phyloP scores from a whole-genome alignment of 148 eudicot genomes.

The Camellia lanceoleosa region DNA sequence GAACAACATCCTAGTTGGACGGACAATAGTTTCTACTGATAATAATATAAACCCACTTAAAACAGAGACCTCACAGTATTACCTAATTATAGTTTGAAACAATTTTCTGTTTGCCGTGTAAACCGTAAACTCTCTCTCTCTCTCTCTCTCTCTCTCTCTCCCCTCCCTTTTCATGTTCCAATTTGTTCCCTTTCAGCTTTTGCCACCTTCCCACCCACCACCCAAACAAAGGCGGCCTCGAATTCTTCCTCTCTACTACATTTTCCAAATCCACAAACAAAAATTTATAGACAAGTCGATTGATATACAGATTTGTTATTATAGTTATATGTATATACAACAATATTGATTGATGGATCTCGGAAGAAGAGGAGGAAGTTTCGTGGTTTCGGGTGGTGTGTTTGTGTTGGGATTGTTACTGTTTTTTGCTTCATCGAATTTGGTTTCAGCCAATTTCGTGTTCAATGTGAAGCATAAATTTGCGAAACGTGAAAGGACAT shows the following conservation, averaged over 20 bases:
- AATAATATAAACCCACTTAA: too few relatives aligned
- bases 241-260: not conserved
- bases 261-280: not conserved
- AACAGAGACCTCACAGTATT: too few relatives aligned
- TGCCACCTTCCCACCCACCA: not conserved
- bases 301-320: not conserved
- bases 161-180: not conserved
- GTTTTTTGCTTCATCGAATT: conserved; percentile 1
- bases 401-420: conserved; percentile 20
- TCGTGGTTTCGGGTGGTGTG: conserved; percentile 21
- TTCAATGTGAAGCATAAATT: conserved; percentile 61
- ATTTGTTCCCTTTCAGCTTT: not conserved
- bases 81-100: too few relatives aligned
- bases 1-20: too few relatives aligned
- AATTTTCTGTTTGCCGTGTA: too few relatives aligned
- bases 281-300: too few relatives aligned
- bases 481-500: conserved; percentile 30
- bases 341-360: conserved; percentile 23
- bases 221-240: conserved; percentile 5
- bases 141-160: too few relatives aligned
- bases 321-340: not conserved
- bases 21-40: too few relatives aligned
- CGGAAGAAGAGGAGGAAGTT: not conserved
- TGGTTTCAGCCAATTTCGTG: conserved; percentile 38
- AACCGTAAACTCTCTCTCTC: too few relatives aligned